Conservation (phyloP, 1,139 yeast species). For the Nakaseomyces kungkrabaensis region DNA sequence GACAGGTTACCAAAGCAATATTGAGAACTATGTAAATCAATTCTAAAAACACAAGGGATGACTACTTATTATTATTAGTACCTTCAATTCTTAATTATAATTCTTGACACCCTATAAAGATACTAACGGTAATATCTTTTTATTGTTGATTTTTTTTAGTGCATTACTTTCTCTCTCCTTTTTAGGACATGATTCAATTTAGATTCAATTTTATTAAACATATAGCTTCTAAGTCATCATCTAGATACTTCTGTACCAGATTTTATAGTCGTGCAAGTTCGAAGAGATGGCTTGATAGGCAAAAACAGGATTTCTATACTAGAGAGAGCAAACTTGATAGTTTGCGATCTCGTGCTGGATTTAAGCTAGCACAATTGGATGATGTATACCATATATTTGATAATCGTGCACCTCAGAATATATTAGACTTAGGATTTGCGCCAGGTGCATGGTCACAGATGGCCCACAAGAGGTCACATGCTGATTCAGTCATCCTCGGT, state of each 20-base stretch:
- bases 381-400: slow-evolving; percentile 50
- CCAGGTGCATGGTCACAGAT: slow-evolving; percentile 97
- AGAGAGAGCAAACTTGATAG: slow-evolving; percentile 55
- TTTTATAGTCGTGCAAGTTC: slow-evolving; percentile 3
- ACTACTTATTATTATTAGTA: too few relatives aligned
- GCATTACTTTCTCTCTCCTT: not conserved
- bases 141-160: not conserved
- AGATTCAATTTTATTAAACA: not conserved
- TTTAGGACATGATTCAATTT: not conserved
- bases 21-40: too few relatives aligned
- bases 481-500: slow-evolving; percentile 65
- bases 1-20: too few relatives aligned
- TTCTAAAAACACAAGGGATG: too few relatives aligned
- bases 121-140: not conserved
- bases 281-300: slow-evolving; percentile 65
- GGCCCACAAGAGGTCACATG: slow-evolving; percentile 48
- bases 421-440: slow-evolving; percentile 85
- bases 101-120: not conserved
- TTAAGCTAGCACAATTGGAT: slow-evolving; percentile 65
- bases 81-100: too few relatives aligned
- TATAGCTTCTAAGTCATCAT: not conserved
- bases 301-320: slow-evolving; percentile 51
- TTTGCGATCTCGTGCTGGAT: slow-evolving; percentile 82
- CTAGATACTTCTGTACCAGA: not conserved
- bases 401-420: slow-evolving; percentile 36